Percentiles rank a stretch among this genome's conserved stretches.
These are phyloP conservation scores for Fusarium sp. DNA, from an alignment of 2,329 filamentous ascomycete genomes.

Conservation along the genomic window DNA sequence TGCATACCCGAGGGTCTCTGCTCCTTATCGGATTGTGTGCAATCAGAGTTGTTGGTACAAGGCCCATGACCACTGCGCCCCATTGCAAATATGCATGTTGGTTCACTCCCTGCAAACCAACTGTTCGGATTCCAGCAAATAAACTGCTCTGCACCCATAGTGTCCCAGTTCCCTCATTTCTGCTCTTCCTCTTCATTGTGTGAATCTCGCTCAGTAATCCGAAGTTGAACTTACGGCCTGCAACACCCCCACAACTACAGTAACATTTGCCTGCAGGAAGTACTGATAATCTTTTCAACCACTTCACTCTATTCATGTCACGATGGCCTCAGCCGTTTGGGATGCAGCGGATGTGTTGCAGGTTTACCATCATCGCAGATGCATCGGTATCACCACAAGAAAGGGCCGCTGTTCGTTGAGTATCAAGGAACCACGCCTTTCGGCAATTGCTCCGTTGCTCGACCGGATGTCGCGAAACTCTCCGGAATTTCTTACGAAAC, in stretches of 20 bases:
- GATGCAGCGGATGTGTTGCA: slow-evolving; percentile 3
- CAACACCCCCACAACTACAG: not conserved
- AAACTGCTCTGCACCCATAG: not conserved
- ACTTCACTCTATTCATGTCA: too few species aligned
- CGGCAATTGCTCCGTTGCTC: not conserved
- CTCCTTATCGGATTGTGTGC: not conserved
- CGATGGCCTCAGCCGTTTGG: not conserved
- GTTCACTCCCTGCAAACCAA: not conserved
- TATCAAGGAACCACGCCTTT: not conserved
- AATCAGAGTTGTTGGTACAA: not conserved
- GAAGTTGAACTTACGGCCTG: not conserved
- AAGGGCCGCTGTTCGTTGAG: not conserved
- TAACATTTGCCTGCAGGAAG: not conserved
- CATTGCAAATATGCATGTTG: not conserved
- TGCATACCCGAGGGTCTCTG: not conserved
- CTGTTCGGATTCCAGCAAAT: not conserved
- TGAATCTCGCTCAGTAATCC: not conserved
- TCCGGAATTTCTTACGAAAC: not conserved
- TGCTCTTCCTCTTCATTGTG: not conserved
- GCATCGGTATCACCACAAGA: not conserved
- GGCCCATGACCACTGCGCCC: not conserved
- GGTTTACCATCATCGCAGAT: not conserved
- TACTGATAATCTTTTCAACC: not conserved
- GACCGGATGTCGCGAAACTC: not conserved
- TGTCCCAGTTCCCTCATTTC: too few species aligned